These are phyloP conservation scores for Elsinoe ampelina DNA, from an alignment of 2,329 filamentous ascomycete species.

Conservation along the genomic window DNA sequence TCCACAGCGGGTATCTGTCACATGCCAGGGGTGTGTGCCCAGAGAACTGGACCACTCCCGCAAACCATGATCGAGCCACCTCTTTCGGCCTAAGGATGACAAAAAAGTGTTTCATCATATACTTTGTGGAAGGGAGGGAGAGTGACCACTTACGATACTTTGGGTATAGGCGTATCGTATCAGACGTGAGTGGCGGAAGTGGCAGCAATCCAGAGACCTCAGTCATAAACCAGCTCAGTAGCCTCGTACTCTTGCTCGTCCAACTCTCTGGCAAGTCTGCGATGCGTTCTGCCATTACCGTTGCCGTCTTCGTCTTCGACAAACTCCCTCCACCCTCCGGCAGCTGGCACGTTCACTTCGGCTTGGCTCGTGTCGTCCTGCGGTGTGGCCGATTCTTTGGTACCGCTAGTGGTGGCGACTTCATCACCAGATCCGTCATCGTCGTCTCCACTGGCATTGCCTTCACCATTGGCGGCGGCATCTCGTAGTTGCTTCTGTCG, in stretches of 20 bases:
- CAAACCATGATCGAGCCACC: conserved; percentile 2
- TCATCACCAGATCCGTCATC: neutral
- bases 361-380: neutral
- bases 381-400: neutral
- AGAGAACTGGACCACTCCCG: neutral
- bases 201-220: neutral
- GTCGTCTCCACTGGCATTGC: conserved; percentile 6
- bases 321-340: conserved; percentile 29
- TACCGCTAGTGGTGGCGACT: neutral
- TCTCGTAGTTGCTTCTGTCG: conserved; percentile 6
- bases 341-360: conserved; percentile 13
- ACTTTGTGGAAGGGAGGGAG: neutral
- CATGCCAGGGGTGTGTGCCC: conserved; percentile 1
- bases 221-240: conserved; percentile 41
- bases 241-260: conserved; percentile 32
- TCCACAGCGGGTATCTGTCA: conserved; percentile 15
- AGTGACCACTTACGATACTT: conserved; percentile 2
- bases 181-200: too few species aligned
- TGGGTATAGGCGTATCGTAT: too few species aligned
- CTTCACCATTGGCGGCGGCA: conserved; percentile 13
- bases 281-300: conserved; percentile 33
- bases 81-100: conserved; percentile 34
- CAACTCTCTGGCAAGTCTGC: conserved; percentile 36
- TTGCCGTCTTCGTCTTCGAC: conserved; percentile 28
- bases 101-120: conserved; percentile 28